Conservation (phyloP, 371 early-diverging fungal species). For the Mortierella sp. region DNA sequence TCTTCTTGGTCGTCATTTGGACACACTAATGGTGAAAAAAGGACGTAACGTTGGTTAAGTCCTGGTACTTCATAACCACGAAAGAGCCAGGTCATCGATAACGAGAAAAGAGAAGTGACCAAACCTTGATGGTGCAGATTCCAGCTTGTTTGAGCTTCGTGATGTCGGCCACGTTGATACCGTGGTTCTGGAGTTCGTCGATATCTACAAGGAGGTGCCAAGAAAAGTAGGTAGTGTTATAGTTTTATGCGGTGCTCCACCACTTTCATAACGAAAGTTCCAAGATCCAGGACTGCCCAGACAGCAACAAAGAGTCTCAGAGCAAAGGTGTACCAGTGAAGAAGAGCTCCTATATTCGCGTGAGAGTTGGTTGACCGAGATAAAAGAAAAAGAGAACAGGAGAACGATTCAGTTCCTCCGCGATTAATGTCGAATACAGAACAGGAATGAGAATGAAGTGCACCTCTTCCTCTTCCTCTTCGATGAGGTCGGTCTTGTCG, state of each 20-base stretch:
- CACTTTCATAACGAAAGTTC: neutral
- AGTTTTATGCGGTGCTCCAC: too few species aligned
- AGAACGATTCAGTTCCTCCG: neutral
- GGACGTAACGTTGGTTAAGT: neutral
- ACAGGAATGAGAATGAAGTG: neutral
- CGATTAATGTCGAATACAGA: too few species aligned
- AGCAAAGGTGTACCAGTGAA: constrained; percentile 36
- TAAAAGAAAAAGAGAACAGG: neutral
- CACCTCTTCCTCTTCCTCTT: constrained; percentile 49
- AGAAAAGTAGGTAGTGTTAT: neutral
- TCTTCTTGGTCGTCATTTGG: constrained; percentile 85
- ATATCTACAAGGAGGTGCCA: constrained; percentile 26
- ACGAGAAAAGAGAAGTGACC: neutral
- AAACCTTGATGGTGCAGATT: constrained; percentile 81
- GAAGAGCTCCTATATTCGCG: constrained; percentile 32
- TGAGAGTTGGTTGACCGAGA: neutral
- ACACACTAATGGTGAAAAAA: constrained; percentile 70
- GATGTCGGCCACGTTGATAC: constrained; percentile 87
- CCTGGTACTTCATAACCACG: constrained; percentile 11
- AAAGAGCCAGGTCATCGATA: neutral
- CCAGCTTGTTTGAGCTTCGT: constrained; percentile 87
- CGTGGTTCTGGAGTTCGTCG: constrained; percentile 69
- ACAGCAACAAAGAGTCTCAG: too few species aligned
- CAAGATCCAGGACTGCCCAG: too few species aligned
- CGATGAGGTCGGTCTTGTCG: constrained; percentile 33